Base-by-base conservation (phyloP, 2,329 filamentous ascomycete species). In the Aureobasidium sp. region DNA sequence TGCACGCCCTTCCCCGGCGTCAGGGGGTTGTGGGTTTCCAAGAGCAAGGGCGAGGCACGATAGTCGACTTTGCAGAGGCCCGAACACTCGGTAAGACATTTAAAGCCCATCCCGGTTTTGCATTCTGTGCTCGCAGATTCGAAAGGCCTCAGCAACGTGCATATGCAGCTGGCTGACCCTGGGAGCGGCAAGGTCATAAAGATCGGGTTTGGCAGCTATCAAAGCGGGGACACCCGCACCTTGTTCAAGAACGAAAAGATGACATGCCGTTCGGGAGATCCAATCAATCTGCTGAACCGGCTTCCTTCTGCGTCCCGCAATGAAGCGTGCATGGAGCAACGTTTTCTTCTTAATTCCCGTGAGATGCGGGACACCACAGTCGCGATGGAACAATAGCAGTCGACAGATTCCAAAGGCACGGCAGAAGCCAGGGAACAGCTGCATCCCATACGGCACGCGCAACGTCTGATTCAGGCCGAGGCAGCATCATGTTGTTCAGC, bases 81-180 rank as follows among this genome's bases (percentile, higher is more conserved):
- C 54, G 42, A 39, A 37, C 11, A 27, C 10, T 58, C 32, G 41
- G 42, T 58, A 45, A 11, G 16, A 45, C n/a, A 7, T 13, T 30
- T 11, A 58, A 13, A 10, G 32, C 32, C 21, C 21, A 30, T 37
- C 54, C 42, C 54, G 42, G 54, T 58, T 57, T 45, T 57, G 29
- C 29, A 42, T 34, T 7, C 34, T 55, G 52, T 39, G 39, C n/a
- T 55, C 39, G 53, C 50, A 54, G 16, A 37, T 42, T 41, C 27
- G 27, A 5, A 57, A 57, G 30, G 53, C 42, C 53, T 57, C 41
- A 45, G 39, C 30, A 45, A 45, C 53, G 34, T 47, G 54, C 44
- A 59, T 59, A 59, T 59, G 54, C 54, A 59, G 54, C 54, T 42
- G 16, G 54, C 54, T 59, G 54, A 59, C 54, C 54, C 44, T 59